These are phyloP conservation scores for Irpex sp. DNA, from an alignment of 1,284 basidiomycete species.

Conservation along the genomic window DNA sequence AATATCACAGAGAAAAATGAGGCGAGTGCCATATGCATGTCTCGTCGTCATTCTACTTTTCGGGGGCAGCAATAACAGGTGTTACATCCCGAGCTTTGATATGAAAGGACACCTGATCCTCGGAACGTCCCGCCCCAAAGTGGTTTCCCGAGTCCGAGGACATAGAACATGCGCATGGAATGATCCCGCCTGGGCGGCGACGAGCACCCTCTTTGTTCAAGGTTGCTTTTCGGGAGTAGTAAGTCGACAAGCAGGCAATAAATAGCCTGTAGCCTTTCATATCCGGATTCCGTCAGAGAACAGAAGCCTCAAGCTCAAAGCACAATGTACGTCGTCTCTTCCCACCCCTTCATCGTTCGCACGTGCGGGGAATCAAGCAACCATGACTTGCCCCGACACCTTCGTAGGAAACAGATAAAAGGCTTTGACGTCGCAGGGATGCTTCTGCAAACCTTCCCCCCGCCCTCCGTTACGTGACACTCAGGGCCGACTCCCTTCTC, in stretches of 20 bases:
- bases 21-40: not conserved
- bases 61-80: not conserved
- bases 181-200: not conserved
- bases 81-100: not conserved
- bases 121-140: not conserved
- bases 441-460: not conserved
- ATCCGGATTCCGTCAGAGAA: not conserved
- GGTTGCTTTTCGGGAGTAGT: not conserved
- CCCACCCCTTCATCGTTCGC: not conserved
- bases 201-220: not conserved
- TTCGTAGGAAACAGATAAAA: not conserved
- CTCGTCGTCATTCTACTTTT: not conserved
- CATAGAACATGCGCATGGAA: not conserved
- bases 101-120: not conserved
- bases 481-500: not conserved
- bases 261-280: not conserved
- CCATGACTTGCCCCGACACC: not conserved
- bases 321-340: not conserved
- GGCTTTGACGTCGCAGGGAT: not conserved
- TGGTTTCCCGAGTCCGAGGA: not conserved
- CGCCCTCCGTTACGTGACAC: not conserved
- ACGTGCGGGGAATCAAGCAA: not conserved
- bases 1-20: not conserved
- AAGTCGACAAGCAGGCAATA: not conserved
- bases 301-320: not conserved